These are phyloP conservation scores for Botrytis medusae DNA, from an alignment of 2,329 filamentous ascomycete species.

Conservation along the genomic window DNA sequence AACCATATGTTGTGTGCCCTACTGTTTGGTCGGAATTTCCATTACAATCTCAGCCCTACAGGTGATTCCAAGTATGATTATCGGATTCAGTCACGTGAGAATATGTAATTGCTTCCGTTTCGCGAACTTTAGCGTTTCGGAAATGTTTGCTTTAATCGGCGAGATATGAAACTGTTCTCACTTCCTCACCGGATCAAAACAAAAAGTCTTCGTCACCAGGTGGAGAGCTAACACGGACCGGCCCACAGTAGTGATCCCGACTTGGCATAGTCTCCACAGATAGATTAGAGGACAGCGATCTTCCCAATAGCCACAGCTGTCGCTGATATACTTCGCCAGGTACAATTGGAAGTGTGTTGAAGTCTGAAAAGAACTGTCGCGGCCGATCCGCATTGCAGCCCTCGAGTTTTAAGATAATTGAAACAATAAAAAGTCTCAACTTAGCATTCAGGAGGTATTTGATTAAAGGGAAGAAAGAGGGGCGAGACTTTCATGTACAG, in stretches of 20 bases:
- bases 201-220: background rate
- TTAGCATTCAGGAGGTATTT: background rate
- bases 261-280: constrained; percentile 11
- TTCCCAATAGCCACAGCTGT: background rate
- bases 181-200: background rate
- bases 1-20: background rate
- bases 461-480: background rate
- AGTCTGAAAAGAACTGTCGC: background rate
- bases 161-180: background rate
- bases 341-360: background rate
- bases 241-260: constrained; percentile 5
- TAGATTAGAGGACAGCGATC: background rate
- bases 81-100: background rate
- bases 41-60: background rate
- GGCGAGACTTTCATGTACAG: background rate
- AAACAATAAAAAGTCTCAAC: background rate
- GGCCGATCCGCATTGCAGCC: background rate
- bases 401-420: background rate
- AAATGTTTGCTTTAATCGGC: background rate
- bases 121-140: too few species aligned
- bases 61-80: background rate
- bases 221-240: constrained; percentile 7
- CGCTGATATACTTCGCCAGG: background rate
- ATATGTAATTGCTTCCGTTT: too few species aligned
- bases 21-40: background rate